phyloP scores from a whole-genome alignment of 768 basidiomycete genomes.

The Rhodosporidiobolus odoratus region DNA sequence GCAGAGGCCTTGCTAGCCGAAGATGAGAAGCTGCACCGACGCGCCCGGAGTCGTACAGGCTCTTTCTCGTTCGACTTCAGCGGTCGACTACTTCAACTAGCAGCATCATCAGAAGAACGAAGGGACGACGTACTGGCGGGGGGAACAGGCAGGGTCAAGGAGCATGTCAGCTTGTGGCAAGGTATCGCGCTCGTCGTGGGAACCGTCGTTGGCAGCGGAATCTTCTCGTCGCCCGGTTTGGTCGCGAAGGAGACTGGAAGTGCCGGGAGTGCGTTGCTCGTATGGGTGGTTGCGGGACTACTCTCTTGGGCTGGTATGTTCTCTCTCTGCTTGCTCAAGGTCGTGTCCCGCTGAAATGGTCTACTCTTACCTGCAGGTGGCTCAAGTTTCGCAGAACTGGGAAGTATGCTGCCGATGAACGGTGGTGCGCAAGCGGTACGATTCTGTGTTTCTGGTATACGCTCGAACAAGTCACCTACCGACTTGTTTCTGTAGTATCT shows the following conservation, averaged over 20 bases:
- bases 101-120: not conserved
- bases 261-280: conserved; percentile 77
- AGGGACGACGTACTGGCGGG: not conserved
- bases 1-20: not conserved
- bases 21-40: not conserved
- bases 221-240: conserved; percentile 54
- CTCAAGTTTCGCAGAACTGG: conserved; percentile 45
- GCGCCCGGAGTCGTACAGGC: conserved; percentile 2
- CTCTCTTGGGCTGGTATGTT: conserved; percentile 87
- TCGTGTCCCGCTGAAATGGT: not conserved
- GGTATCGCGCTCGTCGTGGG: conserved; percentile 39
- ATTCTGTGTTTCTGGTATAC: no score
- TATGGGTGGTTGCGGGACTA: conserved; percentile 78
- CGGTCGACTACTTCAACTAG: conserved; percentile 5
- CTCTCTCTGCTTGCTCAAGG: conserved; percentile 9
- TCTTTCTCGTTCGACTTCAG: conserved; percentile 24
- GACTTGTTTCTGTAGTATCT: conserved; percentile 39
- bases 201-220: conserved; percentile 35
- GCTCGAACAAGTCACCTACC: not conserved
- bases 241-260: conserved; percentile 82
- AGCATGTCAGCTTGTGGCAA: conserved; percentile 14
- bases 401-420: conserved; percentile 72
- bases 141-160: not conserved
- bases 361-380: conserved; percentile 4
- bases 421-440: conserved; percentile 67